These are phyloP conservation scores for Colletotrichum shisoi DNA, from an alignment of 2,329 filamentous ascomycete genomes.

Conservation along the genomic window DNA sequence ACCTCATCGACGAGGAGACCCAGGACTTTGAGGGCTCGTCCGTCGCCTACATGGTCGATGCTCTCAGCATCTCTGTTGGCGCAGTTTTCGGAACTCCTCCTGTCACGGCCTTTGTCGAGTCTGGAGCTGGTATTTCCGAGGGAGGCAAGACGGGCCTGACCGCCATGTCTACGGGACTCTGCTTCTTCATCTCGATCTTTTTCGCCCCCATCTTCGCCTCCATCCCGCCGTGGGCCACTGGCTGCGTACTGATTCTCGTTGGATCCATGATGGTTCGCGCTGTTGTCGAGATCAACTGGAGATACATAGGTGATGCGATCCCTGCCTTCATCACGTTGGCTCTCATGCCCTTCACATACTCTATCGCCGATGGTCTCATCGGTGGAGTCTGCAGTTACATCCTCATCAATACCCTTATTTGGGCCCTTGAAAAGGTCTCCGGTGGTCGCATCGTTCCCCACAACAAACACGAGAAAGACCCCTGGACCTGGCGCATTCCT, in stretches of 20 bases:
- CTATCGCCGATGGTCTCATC: slow-evolving; percentile 86
- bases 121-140: slow-evolving; percentile 88
- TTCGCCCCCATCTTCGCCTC: slow-evolving; percentile 91
- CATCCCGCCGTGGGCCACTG: slow-evolving; percentile 88
- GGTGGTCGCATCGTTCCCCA: slow-evolving; percentile 75
- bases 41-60: slow-evolving; percentile 84
- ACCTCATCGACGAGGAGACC: slow-evolving; percentile 80
- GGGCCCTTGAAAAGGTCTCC: slow-evolving; percentile 70
- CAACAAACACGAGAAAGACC: slow-evolving; percentile 79
- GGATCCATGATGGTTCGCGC: slow-evolving; percentile 86
- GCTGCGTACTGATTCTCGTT: slow-evolving; percentile 85
- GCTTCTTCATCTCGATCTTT: slow-evolving; percentile 87
- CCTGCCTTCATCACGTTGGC: slow-evolving; percentile 85
- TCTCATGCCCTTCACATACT: slow-evolving; percentile 90
- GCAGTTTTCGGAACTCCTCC: slow-evolving; percentile 79
- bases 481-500: slow-evolving; percentile 79
- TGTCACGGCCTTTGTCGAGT: slow-evolving; percentile 87
- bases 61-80: slow-evolving; percentile 79
- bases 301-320: slow-evolving; percentile 81
- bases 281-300: slow-evolving; percentile 87
- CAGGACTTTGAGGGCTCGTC: slow-evolving; percentile 89
- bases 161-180: slow-evolving; percentile 77
- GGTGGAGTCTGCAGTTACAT: slow-evolving; percentile 80
- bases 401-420: slow-evolving; percentile 75
- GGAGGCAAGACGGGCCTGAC: slow-evolving; percentile 87